These are phyloP conservation scores for Houttuynia cordata DNA, from an alignment of 164 flowering plant genomes.

Conservation along the genomic window DNA sequence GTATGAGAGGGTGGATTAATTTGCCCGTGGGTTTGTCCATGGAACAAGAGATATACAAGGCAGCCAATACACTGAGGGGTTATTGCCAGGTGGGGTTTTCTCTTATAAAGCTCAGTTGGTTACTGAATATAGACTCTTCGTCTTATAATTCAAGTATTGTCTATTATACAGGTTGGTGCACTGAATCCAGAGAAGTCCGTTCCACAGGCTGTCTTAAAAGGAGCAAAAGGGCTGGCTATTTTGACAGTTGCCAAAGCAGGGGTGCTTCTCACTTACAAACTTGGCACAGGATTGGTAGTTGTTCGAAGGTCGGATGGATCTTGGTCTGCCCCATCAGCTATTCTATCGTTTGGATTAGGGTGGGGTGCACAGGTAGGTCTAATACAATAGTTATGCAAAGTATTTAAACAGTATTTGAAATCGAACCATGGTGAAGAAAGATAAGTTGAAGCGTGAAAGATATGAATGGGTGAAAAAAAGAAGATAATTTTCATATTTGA, in stretches of 20 bases:
- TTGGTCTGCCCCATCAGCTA: conserved; percentile 98
- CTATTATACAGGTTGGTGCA: conserved; percentile 19
- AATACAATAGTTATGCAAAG: background rate
- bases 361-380: conserved; percentile 91
- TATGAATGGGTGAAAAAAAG: background rate
- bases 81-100: conserved; percentile 49
- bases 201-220: conserved; percentile 69
- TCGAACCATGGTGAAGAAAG: no score
- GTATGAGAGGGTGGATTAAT: conserved; percentile 81
- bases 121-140: background rate
- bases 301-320: conserved; percentile 84
- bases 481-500: background rate
- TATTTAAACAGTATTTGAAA: background rate
- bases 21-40: conserved; percentile 82
- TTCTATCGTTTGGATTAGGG: conserved; percentile 74
- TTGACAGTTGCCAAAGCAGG: conserved; percentile 90
- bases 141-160: background rate
- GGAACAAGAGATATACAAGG: conserved; percentile 91
- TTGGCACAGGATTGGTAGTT: conserved; percentile 94
- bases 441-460: background rate
- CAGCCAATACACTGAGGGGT: conserved; percentile 54
- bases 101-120: background rate
- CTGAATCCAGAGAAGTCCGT: conserved; percentile 74
- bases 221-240: conserved; percentile 82
- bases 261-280: conserved; percentile 57